Evolutionary conservation across 106 monocot genomes (phyloP).

Genomic region (Allium fistulosum): DNA sequence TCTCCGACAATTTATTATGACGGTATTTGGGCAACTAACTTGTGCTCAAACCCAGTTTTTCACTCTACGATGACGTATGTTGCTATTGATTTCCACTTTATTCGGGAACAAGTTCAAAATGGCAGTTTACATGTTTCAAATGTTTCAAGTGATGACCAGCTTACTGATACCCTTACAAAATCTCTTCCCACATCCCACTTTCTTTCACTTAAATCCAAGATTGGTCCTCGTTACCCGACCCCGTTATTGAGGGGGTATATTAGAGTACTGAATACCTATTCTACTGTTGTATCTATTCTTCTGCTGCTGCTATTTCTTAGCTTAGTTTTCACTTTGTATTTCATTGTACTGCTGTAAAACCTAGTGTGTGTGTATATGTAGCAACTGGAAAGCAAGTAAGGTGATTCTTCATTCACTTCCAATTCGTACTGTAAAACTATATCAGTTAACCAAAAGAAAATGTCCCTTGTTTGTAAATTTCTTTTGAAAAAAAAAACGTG

Average conservation of each 20-base stretch:
- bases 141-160: background rate
- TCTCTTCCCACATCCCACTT: background rate
- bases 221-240: background rate
- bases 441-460: too few species aligned
- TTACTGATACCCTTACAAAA: background rate
- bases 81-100: conserved; percentile 12
- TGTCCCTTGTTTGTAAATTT: too few species aligned
- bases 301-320: background rate
- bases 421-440: too few species aligned
- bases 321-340: too few species aligned
- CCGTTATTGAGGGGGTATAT: background rate
- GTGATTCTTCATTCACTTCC: too few species aligned
- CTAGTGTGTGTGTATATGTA: too few species aligned
- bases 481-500: too few species aligned
- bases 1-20: background rate
- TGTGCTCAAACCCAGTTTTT: conserved; percentile 4
- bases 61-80: conserved; percentile 8
- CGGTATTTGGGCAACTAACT: background rate
- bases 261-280: too few species aligned
- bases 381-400: too few species aligned
- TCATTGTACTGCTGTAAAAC: too few species aligned
- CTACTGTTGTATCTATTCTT: too few species aligned
- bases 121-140: background rate
- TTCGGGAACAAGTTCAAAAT: background rate
- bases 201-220: background rate